A percentile compares a stretch with the other conserved stretches of the same genome.
Evolutionary conservation across 495 filamentous ascomycete genomes (phyloP).

Genomic region (Penicillium robsamsonii): DNA sequence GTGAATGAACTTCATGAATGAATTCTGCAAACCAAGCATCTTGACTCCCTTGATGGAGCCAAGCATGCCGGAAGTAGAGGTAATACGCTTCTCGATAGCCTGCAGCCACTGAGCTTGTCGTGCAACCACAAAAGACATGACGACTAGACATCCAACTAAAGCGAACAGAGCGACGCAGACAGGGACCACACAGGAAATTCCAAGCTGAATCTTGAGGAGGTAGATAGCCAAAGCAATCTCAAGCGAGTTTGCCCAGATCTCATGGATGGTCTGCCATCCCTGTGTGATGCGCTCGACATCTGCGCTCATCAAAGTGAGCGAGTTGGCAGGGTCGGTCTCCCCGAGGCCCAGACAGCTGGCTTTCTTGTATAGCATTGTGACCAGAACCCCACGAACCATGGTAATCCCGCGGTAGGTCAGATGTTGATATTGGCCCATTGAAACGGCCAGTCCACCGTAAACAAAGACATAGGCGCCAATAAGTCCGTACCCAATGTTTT

Average conservation of each 20-base stretch:
- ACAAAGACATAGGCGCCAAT: conserved; percentile 64
- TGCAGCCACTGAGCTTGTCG: conserved; percentile 30
- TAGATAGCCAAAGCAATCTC: conserved; percentile 60
- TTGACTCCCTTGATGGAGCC: conserved; percentile 61
- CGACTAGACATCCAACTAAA: conserved; percentile 36
- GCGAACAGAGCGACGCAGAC: conserved; percentile 50
- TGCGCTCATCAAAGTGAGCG: conserved; percentile 63
- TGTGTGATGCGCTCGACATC: conserved; percentile 55
- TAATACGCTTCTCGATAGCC: conserved; percentile 52
- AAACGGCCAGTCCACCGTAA: conserved; percentile 57
- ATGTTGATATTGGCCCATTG: conserved; percentile 53
- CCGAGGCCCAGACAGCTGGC: conserved; percentile 43
- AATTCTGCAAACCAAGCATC: conserved; percentile 54
- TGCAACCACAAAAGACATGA: conserved; percentile 29
- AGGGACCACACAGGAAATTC: conserved; percentile 51
- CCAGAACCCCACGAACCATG: conserved; percentile 58
- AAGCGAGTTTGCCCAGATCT: conserved; percentile 57
- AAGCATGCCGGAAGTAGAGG: conserved; percentile 53
- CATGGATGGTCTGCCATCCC: conserved; percentile 51
- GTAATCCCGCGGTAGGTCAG: conserved; percentile 56
- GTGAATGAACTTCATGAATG: conserved; percentile 44
- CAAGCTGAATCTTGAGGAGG: conserved; percentile 56
- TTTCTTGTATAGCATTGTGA: conserved; percentile 55
- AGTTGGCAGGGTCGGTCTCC: conserved; percentile 48
- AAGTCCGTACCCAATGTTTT: conserved; percentile 59